A percentile compares a stretch with the other conserved stretches of the same genome.
Conservation (phyloP, 2,329 filamentous ascomycete species). For the Drechslera avenae region DNA sequence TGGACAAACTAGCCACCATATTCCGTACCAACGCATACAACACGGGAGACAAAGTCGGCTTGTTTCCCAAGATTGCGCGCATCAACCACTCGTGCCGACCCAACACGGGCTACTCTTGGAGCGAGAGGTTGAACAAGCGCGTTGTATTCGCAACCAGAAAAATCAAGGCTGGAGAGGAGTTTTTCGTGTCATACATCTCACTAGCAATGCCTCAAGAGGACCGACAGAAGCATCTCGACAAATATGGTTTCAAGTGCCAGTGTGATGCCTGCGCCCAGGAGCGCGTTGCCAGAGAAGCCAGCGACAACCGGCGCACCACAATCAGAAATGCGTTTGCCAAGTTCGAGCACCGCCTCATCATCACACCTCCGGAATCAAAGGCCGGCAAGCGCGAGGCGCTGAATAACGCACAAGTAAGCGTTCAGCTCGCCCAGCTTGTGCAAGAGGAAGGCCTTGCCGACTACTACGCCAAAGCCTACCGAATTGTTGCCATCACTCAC, state of each 20-base stretch:
- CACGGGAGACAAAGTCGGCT: slow-evolving; percentile 36
- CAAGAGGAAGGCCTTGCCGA: slow-evolving; percentile 44
- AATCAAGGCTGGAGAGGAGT: slow-evolving; percentile 49
- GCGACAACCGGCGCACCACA: slow-evolving; percentile 35
- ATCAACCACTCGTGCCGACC: slow-evolving; percentile 48
- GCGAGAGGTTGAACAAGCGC: slow-evolving; percentile 31
- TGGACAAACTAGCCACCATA: slow-evolving; percentile 37
- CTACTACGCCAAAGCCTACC: slow-evolving; percentile 43
- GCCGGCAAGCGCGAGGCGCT: slow-evolving; percentile 29
- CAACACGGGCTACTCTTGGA: slow-evolving; percentile 48
- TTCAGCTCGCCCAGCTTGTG: slow-evolving; percentile 36
- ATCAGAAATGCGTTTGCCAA: slow-evolving; percentile 35
- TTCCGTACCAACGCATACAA: slow-evolving; percentile 47
- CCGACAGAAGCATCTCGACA: slow-evolving; percentile 39
- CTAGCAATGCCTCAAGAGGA: slow-evolving; percentile 37
- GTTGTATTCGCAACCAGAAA: slow-evolving; percentile 46
- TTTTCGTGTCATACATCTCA: slow-evolving; percentile 48
- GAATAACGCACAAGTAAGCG: slow-evolving; percentile 35
- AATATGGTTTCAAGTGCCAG: slow-evolving; percentile 45
- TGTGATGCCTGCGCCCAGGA: slow-evolving; percentile 47
- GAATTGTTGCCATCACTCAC: slow-evolving; percentile 39
- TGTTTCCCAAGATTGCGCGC: slow-evolving; percentile 44
- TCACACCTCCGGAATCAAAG: slow-evolving; percentile 27
- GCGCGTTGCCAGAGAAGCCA: slow-evolving; percentile 18
- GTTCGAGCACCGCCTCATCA: slow-evolving; percentile 34